Conservation (phyloP, 1,139 yeast genomes). For the Yamadazyma atlantica region DNA sequence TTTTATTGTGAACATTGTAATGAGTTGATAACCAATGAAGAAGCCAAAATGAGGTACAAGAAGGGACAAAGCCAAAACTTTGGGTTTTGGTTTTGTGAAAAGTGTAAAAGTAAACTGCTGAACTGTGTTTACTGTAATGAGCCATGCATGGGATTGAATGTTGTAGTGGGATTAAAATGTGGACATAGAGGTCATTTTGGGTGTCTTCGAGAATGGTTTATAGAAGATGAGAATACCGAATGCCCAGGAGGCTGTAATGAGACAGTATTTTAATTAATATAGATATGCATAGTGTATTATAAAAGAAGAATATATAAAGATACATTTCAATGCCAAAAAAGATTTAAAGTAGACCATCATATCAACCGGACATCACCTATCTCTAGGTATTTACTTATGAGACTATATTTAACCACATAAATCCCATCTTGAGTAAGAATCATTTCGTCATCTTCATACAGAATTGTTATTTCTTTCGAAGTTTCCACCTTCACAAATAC, state of each 20-base stretch:
- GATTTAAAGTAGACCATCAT: conserved; percentile 17
- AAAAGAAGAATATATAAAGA: neutral
- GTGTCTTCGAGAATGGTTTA: conserved; percentile 79
- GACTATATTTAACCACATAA: conserved; percentile 70
- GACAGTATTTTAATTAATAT: conserved; percentile 10
- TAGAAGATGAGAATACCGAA: conserved; percentile 58
- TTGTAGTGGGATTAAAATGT: conserved; percentile 65
- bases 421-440: conserved; percentile 67
- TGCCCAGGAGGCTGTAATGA: conserved; percentile 80
- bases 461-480: conserved; percentile 24
- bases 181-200: conserved; percentile 88
- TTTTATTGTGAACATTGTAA: conserved; percentile 71
- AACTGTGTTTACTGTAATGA: conserved; percentile 80
- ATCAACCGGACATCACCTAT: conserved; percentile 46
- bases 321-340: too few species aligned
- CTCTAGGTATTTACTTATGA: conserved; percentile 40
- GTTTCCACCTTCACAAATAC: conserved; percentile 67
- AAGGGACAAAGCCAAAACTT: conserved; percentile 22
- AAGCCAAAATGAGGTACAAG: conserved; percentile 35
- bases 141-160: conserved; percentile 72
- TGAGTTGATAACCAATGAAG: conserved; percentile 63
- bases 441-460: conserved; percentile 60
- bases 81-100: conserved; percentile 86
- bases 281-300: neutral
- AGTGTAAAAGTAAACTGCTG: conserved; percentile 59